Base-by-base conservation (phyloP, 495 filamentous ascomycete species). In the Filosporella fistucella region DNA sequence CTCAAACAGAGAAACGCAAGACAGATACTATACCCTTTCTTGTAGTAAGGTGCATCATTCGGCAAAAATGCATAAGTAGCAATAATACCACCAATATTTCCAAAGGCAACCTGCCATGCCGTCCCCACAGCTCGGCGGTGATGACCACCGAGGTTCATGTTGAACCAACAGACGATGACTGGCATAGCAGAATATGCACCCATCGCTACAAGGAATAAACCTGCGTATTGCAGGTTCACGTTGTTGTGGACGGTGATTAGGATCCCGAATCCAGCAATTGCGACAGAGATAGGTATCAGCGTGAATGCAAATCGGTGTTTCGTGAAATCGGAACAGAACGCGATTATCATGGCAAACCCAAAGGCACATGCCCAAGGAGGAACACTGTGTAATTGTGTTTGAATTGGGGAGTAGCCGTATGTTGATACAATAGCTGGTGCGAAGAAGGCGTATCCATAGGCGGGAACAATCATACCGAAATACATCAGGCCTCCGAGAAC, bases 31-130 rank as follows among this genome's bases (percentile, higher is more conserved):
- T 91, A 95, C 0, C 93, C 93, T 17, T 76, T 76, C 12, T 68
- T 80, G 62, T 84, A 95, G 2, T 68, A 57, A 5, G 86, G 85
- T 2, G 77, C 80, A 61, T 96, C 88, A 37, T 74, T 80, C 6
- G 62, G 55, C 20, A 93, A 54, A 64, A 97, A 98, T 0, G 81
- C 72, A 65, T 85, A 96, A 0, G 89, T 91, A 0, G 91, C 77
- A 45, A 96, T 89, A 54, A 98, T 94, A 12, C 91, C 93, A 29
- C 89, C 91, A 51, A 90, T 85, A 55, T 96, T 96, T n/a, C 91
- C 91, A 54, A 94, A 94, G 0, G 86, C 89, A 34, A 96, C 70
- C 61, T 95, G 90, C 85, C 85, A 96, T 6, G 87, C 93, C 3
- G 81, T 80, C 7, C 90, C 93, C 3, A 98, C 81, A 32, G 84